Conservation (phyloP, 768 basidiomycete species). For the Mycena albidolilacea region DNA sequence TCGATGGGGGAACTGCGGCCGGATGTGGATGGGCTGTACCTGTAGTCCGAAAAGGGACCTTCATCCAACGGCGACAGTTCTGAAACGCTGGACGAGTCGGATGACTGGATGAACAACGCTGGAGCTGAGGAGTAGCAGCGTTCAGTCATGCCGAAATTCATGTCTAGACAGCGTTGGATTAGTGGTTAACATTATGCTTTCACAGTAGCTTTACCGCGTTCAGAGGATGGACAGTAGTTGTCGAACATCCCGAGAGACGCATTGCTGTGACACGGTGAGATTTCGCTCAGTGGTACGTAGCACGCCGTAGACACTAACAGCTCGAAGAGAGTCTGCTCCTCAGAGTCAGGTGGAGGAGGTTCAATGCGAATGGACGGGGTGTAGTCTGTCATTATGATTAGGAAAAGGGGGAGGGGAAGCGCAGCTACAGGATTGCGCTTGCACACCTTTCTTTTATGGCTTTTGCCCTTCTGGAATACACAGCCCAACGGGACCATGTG, state of each 20-base stretch:
- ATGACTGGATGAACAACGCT: slow-evolving; percentile 35
- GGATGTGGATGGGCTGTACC: slow-evolving; percentile 35
- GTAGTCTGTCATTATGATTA: slow-evolving; percentile 37
- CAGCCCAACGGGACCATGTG: slow-evolving; percentile 7
- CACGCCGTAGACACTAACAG: neutral
- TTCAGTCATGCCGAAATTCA: slow-evolving; percentile 4
- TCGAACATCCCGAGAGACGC: slow-evolving; percentile 30
- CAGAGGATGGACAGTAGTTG: slow-evolving; percentile 21
- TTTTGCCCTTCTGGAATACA: neutral
- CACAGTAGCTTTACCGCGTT: slow-evolving; percentile 25
- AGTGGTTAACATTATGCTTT: neutral
- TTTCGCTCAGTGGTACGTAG: neutral
- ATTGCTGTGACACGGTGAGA: slow-evolving; percentile 23
- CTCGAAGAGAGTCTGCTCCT: slow-evolving; percentile 32
- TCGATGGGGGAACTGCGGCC: slow-evolving; percentile 39
- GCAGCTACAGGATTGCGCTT: slow-evolving; percentile 25
- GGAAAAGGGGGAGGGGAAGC: slow-evolving; percentile 22
- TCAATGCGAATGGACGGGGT: slow-evolving; percentile 38
- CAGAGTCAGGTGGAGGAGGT: slow-evolving; percentile 27
- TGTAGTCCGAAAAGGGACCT: slow-evolving; percentile 23
- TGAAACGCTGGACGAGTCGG: slow-evolving; percentile 26
- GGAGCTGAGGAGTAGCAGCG: slow-evolving; percentile 29
- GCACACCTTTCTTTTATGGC: slow-evolving; percentile 28
- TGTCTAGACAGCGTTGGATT: slow-evolving; percentile 23
- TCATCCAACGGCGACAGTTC: slow-evolving; percentile 33